Base-by-base conservation (phyloP, 2,329 filamentous ascomycete species). In the Stenocarpella maydis region DNA sequence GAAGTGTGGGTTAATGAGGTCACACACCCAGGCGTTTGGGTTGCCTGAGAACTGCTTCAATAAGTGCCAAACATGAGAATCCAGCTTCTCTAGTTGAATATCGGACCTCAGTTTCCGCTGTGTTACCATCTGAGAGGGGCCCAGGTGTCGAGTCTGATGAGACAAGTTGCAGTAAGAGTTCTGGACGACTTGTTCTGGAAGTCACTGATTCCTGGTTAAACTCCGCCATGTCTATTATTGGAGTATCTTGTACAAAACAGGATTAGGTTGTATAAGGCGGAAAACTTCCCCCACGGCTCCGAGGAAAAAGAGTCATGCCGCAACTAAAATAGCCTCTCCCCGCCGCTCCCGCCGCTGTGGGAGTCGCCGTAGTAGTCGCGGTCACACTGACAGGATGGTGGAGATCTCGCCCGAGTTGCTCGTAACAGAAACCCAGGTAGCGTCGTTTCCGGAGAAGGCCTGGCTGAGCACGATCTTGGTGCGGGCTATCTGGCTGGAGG, bases 391-490 rank as follows among this genome's bases (percentile, higher is more conserved):
- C 3, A 90, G 81, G 28, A 88, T 78, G 66, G 80, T 82, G 14
- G 75, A 75, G 73, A 89, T 88, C 74, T 87, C 84, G 7, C 88
- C 89, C 24, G 84, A 86, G 78, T 91, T 89, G 65, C 83, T 87
- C 1, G 87, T 90, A 69, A 90, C 80, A 72, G 85, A 88, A 72
- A 91, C 78, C 83, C 86, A 90, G 1, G 85, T 87, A 66, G 80
- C 80, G 50, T 80, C 79, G 69, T 90, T 87, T 54, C 76, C 78
- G 26, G 75, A 75, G 72, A 91, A 90, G 50, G 91, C 81, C 49
- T 88, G 84, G 73, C 90, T 86, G 0, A 91, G 79, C 0, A 85
- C 83, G 1, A 73, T 74, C 73, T 84, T 84, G 72, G 83, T 83
- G 66, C 85, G 82, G 7, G 77, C 80, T 45, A 85, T 80, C 74